Conservation (phyloP, 352 stramenopile genomes). For the Phytopythium ostracodes region DNA sequence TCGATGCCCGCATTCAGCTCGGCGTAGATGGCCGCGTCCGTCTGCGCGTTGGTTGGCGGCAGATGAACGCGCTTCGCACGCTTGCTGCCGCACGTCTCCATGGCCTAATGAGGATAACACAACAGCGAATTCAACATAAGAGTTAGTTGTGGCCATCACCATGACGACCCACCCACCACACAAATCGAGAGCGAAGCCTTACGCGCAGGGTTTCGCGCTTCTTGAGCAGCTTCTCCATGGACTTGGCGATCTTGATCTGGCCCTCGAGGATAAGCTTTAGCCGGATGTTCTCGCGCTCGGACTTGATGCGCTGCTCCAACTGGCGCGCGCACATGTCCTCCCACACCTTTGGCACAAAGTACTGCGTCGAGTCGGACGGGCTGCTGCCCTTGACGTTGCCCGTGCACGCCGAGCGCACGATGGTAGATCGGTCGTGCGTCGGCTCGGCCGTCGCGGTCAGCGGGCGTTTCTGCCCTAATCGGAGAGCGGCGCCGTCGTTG, state of each 20-base stretch:
- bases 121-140: neutral
- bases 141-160: neutral
- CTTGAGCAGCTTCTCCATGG: constrained; percentile 25
- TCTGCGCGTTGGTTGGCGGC: constrained; percentile 17
- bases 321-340: constrained; percentile 21
- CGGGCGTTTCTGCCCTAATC: constrained; percentile 15
- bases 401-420: constrained; percentile 8
- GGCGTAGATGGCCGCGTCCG: constrained; percentile 29
- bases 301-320: constrained; percentile 17
- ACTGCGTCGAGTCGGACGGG: constrained; percentile 10
- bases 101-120: constrained; percentile 11
- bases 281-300: constrained; percentile 22
- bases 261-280: constrained; percentile 25
- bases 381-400: constrained; percentile 8
- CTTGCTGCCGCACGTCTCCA: constrained; percentile 16
- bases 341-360: constrained; percentile 8
- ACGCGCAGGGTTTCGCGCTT: constrained; percentile 15
- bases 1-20: constrained; percentile 31
- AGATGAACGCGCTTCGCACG: constrained; percentile 7
- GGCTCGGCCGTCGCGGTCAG: constrained; percentile 8
- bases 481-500: constrained; percentile 8
- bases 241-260: constrained; percentile 24
- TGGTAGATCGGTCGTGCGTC: constrained; percentile 8
- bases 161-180: neutral
- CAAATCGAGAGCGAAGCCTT: neutral